These are phyloP conservation scores for Vanrija humicola DNA, from an alignment of 1,284 basidiomycete genomes.

Conservation along the genomic window DNA sequence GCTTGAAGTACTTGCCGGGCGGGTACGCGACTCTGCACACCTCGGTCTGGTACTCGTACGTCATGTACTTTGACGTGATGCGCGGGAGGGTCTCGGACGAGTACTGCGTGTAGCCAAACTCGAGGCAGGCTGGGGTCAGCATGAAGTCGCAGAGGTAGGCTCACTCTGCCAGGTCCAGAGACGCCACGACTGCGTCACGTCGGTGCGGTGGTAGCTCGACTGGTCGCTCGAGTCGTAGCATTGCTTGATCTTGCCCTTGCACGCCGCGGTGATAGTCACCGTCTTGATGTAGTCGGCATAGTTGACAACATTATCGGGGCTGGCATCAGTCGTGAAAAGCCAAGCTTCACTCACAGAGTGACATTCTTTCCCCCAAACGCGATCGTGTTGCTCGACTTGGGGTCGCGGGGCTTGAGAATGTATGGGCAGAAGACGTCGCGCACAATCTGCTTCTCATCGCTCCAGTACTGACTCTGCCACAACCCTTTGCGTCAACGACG, in stretches of 20 bases:
- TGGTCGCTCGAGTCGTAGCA: conserved; percentile 82
- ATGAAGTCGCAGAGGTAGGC: not conserved
- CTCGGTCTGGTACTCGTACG: conserved; percentile 70
- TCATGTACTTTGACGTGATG: conserved; percentile 56
- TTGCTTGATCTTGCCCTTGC: conserved; percentile 60
- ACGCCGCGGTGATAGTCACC: conserved; percentile 61
- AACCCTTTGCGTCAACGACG: not conserved
- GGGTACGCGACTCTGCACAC: conserved; percentile 78
- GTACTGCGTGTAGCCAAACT: conserved; percentile 58
- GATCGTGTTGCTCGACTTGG: conserved; percentile 60
- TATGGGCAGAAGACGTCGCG: not conserved
- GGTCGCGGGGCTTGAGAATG: conserved; percentile 61
- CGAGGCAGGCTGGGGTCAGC: not conserved
- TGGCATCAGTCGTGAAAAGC: conserved; percentile 1
- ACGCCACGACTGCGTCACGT: conserved; percentile 68
- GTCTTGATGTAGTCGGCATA: conserved; percentile 69
- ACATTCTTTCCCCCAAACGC: conserved; percentile 24
- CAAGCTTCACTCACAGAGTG: not conserved
- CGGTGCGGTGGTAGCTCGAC: conserved; percentile 59
- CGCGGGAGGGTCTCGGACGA: conserved; percentile 28
- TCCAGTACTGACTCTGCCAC: not conserved
- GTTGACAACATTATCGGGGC: conserved; percentile 58
- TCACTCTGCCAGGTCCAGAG: conserved; percentile 76
- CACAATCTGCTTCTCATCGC: too few relatives aligned
- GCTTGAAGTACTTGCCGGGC: conserved; percentile 66